Percentiles rank a stretch among this genome's conserved stretches.
Conservation (phyloP, 768 basidiomycete genomes). For the Flagelloscypha sp. region DNA sequence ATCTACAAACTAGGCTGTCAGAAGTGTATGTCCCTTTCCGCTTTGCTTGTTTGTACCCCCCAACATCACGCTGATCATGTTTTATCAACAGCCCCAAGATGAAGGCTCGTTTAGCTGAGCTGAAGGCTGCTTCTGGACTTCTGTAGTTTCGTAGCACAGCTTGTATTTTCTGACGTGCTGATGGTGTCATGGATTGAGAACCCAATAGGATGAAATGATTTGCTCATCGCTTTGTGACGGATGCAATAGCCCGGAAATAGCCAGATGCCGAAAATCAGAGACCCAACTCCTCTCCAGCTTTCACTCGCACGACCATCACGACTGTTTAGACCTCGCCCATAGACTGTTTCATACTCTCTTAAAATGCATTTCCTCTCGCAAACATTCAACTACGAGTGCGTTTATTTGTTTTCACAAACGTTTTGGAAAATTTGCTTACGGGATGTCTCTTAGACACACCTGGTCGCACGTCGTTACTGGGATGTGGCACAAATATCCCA, state of each 20-base stretch:
- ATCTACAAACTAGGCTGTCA: slow-evolving; percentile 72
- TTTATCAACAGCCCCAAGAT: slow-evolving; percentile 61
- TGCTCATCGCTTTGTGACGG: too few species aligned
- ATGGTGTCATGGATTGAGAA: too few species aligned
- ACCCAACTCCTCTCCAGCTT: too few species aligned
- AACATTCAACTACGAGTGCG: slow-evolving; percentile 77
- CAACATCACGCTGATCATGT: slow-evolving; percentile 3
- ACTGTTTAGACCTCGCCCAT: too few species aligned
- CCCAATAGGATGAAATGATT: too few species aligned
- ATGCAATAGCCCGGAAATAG: too few species aligned
- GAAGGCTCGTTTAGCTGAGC: slow-evolving; percentile 63
- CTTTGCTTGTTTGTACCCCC: background rate
- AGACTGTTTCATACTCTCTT: too few species aligned
- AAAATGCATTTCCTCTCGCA: slow-evolving; percentile 85
- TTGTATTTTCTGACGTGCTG: too few species aligned
- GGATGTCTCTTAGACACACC: slow-evolving; percentile 56
- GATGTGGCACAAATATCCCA: slow-evolving; percentile 96
- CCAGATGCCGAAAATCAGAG: too few species aligned
- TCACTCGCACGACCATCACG: too few species aligned
- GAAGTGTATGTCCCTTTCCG: slow-evolving; percentile 59
- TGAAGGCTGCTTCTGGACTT: too few species aligned
- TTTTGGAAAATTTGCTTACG: slow-evolving; percentile 8
- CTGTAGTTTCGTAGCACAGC: too few species aligned
- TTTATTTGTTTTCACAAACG: slow-evolving; percentile 12
- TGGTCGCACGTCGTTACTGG: slow-evolving; percentile 89